These are phyloP conservation scores for Penicillium desertorum DNA, from an alignment of 495 filamentous ascomycete genomes.

Conservation along the genomic window DNA sequence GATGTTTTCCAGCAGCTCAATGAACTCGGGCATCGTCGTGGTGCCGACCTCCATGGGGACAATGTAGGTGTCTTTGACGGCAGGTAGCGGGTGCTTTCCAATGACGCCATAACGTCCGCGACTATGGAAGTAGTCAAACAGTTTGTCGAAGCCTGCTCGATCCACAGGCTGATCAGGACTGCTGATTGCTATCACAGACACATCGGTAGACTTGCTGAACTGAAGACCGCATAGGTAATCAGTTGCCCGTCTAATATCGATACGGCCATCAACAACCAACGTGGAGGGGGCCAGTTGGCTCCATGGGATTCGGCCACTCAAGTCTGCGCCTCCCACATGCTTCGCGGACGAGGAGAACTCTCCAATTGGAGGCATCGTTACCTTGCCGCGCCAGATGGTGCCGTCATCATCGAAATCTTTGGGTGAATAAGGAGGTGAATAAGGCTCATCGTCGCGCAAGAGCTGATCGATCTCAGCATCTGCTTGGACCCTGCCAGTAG, in stretches of 20 bases:
- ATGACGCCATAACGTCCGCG: slow-evolving; percentile 81
- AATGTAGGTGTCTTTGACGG: slow-evolving; percentile 76
- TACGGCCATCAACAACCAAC: slow-evolving; percentile 78
- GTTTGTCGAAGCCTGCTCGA: slow-evolving; percentile 57
- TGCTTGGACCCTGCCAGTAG: slow-evolving; percentile 50
- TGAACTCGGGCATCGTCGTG: slow-evolving; percentile 64
- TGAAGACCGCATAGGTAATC: slow-evolving; percentile 84
- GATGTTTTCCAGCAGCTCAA: slow-evolving; percentile 73
- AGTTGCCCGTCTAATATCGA: slow-evolving; percentile 74
- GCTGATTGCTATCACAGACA: slow-evolving; percentile 66
- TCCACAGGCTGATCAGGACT: slow-evolving; percentile 53
- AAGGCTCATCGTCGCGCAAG: slow-evolving; percentile 78
- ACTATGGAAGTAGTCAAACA: slow-evolving; percentile 76
- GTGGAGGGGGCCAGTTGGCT: slow-evolving; percentile 65
- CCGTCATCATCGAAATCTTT: slow-evolving; percentile 66
- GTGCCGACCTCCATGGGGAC: slow-evolving; percentile 66
- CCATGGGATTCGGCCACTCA: slow-evolving; percentile 60
- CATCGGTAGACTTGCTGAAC: slow-evolving; percentile 70
- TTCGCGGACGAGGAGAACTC: slow-evolving; percentile 75
- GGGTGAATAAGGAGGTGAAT: slow-evolving; percentile 85
- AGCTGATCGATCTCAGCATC: slow-evolving; percentile 92
- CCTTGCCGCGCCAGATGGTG: slow-evolving; percentile 73
- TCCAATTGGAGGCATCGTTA: slow-evolving; percentile 74
- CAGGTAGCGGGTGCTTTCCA: slow-evolving; percentile 62
- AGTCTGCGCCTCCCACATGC: slow-evolving; percentile 77